These are phyloP conservation scores for Chenopodium suecicum DNA, from an alignment of 148 eudicot species.

Conservation along the genomic window DNA sequence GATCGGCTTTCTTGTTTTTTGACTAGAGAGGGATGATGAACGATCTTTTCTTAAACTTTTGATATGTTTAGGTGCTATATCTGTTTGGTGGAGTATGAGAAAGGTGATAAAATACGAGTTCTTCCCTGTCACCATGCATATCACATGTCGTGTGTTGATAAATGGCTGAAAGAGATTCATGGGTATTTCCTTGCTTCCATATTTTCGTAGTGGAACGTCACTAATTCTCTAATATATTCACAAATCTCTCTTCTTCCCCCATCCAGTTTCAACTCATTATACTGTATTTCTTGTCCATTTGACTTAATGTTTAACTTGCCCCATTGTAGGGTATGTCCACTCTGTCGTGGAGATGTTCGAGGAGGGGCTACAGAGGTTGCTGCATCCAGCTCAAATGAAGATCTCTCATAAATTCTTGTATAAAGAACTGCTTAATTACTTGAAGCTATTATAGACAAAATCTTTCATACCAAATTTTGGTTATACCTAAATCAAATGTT, in stretches of 20 bases:
- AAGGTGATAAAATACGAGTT: conserved; percentile 65
- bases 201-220: not conserved
- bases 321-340: conserved; percentile 70
- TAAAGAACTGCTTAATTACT: conserved; percentile 21
- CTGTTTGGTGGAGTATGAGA: conserved; percentile 72
- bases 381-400: conserved; percentile 31
- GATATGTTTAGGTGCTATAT: conserved; percentile 63
- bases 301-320: not conserved
- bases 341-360: conserved; percentile 73
- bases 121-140: conserved; percentile 81
- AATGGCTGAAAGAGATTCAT: conserved; percentile 89
- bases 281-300: not conserved
- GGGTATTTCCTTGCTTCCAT: conserved; percentile 43
- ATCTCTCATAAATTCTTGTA: conserved; percentile 25
- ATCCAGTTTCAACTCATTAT: not conserved
- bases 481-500: not conserved
- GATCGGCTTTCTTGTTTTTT: not conserved
- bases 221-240: too few relatives aligned
- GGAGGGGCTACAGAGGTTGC: conserved; percentile 42
- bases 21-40: not conserved
- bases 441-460: not conserved
- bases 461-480: not conserved
- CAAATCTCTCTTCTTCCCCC: too few relatives aligned
- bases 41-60: not conserved
- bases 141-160: conserved; percentile 77